Base-by-base conservation (phyloP, 148 eudicot species). In the Amaranthus cruentus region DNA sequence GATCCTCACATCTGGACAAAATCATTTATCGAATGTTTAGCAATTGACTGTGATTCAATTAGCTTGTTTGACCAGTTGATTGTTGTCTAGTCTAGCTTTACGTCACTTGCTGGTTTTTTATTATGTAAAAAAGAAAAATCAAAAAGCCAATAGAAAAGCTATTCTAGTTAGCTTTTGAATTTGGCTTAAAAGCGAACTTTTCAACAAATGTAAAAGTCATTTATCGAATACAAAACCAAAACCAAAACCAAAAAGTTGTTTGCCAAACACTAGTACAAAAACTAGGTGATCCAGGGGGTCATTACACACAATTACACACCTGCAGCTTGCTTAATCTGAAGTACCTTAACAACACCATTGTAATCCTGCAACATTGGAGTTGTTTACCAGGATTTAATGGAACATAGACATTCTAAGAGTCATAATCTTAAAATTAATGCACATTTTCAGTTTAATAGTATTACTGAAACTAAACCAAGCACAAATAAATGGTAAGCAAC, bases 401-500 rank as follows among this genome's bases (percentile, higher is more conserved):
- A 18, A 64, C 50, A 12, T 5, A 4, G 68, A 64, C 5, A 13
- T 13, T n/a, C 0, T 28, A 28, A 28, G 10, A 67, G 53, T 67
- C 70, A 21, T 28, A 67, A n/a, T 67, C 47, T 67, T 67, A 51
- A 51, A 9, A 38, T 42, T 66, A 48, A 50, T 51, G 3, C 28
- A 67, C 14, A 64, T 13, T 46, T 28, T 64, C 48, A 46, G 6
- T 44, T 28, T 28, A 60, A 28, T 46, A 47, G 51, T 64, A 13
- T n/a, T 46, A 64, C 56, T 50, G 7, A 49, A 21, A 9, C 28
- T 49, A 47, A 67, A 67, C 13, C 4, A 5, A 44, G 53, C 46
- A 18, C 46, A 12, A 48, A 9, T 6, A 51, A 44, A 80, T 80
- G 83, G 79, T 76, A 80, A 80, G 83, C 76, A 80, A 80, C 83